Percentiles rank a stretch among this genome's conserved stretches.
Conservation (phyloP, 345 rosid species). For the Eucalyptus dawsonii region DNA sequence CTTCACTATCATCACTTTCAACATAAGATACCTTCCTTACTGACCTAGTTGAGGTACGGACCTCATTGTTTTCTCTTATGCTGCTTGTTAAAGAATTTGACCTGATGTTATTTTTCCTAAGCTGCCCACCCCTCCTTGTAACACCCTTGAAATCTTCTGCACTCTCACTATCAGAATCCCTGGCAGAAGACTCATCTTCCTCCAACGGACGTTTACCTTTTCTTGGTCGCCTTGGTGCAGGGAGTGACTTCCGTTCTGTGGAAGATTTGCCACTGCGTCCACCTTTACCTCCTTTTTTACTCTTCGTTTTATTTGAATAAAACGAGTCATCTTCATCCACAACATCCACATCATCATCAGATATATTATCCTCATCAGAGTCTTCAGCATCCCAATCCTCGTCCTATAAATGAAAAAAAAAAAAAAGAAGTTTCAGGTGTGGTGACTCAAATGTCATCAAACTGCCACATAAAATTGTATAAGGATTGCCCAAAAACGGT, state of each 20-base stretch:
- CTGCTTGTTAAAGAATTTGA: conserved; percentile 12
- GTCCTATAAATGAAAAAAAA: conserved; percentile 13
- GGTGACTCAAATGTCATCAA: not conserved
- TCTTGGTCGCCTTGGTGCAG: conserved; percentile 31
- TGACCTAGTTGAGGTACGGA: conserved; percentile 84
- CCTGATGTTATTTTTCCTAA: conserved; percentile 48
- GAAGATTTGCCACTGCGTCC: conserved; percentile 30
- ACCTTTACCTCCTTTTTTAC: conserved; percentile 47
- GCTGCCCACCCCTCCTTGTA: conserved; percentile 48
- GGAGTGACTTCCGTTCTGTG: conserved; percentile 33
- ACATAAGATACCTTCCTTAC: conserved; percentile 95
- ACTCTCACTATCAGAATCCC: conserved; percentile 55
- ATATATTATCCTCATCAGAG: conserved; percentile 61
- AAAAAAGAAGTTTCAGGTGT: not conserved
- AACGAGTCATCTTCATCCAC: conserved; percentile 70
- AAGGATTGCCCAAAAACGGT: not conserved
- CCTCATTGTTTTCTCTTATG: conserved; percentile 54
- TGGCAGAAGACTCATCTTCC: conserved; percentile 59
- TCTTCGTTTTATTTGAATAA: conserved; percentile 45
- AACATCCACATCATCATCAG: conserved; percentile 52
- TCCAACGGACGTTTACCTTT: conserved; percentile 59
- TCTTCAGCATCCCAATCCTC: conserved; percentile 71
- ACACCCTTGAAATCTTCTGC: conserved; percentile 50
- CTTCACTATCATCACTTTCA: conserved; percentile 99
- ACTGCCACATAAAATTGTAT: not conserved